Conservation (phyloP, 116 monocot species). For the Iris pallida region DNA sequence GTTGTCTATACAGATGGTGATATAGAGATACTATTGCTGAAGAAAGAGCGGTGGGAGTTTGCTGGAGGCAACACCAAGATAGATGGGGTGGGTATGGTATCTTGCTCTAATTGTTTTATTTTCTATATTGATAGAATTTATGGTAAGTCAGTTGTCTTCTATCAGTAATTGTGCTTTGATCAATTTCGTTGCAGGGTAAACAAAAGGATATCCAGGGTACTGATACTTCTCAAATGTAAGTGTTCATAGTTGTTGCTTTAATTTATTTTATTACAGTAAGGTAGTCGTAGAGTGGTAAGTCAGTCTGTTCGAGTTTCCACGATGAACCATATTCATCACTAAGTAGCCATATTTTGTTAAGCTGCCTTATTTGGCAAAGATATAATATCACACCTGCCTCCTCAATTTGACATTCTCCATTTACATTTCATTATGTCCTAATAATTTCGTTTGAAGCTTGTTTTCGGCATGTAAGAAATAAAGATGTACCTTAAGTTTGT, state of each 20-base stretch:
- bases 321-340: too few species aligned
- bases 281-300: too few species aligned
- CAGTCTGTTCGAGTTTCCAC: too few species aligned
- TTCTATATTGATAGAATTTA: neutral
- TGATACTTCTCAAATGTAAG: neutral
- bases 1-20: slow-evolving; percentile 79
- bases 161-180: neutral
- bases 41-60: slow-evolving; percentile 61
- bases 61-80: slow-evolving; percentile 12
- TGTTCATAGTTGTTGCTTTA: neutral
- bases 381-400: too few species aligned
- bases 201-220: neutral
- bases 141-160: neutral
- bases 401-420: too few species aligned
- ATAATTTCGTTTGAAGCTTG: too few species aligned
- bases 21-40: slow-evolving; percentile 50
- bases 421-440: too few species aligned
- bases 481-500: too few species aligned
- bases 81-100: slow-evolving; percentile 18
- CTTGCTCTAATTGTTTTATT: neutral
- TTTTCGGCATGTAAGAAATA: too few species aligned
- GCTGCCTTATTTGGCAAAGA: too few species aligned
- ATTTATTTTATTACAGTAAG: too few species aligned
- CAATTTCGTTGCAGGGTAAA: neutral
- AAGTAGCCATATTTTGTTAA: too few species aligned